Conservation (phyloP, 108 stramenopile genomes). For the Schizochytrium sp. region DNA sequence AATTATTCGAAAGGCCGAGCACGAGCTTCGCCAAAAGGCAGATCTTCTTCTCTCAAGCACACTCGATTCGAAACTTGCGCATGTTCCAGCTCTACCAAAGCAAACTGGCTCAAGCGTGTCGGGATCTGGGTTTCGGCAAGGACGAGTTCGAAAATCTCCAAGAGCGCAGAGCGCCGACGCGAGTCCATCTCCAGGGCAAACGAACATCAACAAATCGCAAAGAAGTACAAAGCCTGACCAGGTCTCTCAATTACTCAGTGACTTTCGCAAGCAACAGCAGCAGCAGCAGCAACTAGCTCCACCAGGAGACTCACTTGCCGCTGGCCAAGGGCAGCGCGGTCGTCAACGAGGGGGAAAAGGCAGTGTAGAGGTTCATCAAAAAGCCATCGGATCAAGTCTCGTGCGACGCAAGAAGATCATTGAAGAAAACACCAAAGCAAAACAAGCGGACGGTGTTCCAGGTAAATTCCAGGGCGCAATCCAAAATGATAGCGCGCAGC, state of each 20-base stretch:
- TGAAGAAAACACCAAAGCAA: background rate
- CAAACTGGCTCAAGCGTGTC: background rate
- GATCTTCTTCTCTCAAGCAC: background rate
- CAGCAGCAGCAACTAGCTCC: background rate
- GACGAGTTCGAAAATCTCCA: background rate
- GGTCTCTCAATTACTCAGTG: background rate
- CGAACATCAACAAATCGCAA: background rate
- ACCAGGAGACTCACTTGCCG: background rate
- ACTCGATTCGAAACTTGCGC: background rate
- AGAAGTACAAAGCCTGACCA: background rate
- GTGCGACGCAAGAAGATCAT: background rate
- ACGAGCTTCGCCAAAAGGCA: conserved; percentile 4
- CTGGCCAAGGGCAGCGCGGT: background rate
- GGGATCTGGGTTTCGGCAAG: background rate
- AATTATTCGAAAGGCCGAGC: background rate
- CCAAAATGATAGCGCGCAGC: background rate
- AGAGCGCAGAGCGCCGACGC: background rate
- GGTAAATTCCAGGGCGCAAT: background rate
- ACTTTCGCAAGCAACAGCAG: background rate
- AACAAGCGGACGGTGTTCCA: background rate
- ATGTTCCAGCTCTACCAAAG: background rate
- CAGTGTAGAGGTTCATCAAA: background rate
- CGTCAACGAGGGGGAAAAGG: background rate
- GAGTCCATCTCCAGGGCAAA: background rate
- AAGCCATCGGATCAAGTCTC: background rate